A percentile compares a stretch with the other conserved stretches of the same genome.
Conservation (phyloP, 169 alveolate species). For the Eimeria tenella region DNA sequence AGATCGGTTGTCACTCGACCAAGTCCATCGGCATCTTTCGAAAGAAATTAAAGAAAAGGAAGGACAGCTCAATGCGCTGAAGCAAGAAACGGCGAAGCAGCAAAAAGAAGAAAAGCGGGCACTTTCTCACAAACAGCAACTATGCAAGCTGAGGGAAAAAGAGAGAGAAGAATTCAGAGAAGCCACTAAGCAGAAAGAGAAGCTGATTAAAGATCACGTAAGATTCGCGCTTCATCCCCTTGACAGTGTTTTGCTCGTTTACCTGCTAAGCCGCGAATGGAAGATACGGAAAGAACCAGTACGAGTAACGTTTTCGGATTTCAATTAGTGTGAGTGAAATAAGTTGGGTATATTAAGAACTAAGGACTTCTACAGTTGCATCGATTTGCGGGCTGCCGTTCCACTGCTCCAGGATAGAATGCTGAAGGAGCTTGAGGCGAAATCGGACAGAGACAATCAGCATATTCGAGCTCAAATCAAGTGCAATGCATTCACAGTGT, state of each 20-base stretch:
- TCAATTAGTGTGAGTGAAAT: too few species aligned
- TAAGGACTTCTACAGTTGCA: background rate
- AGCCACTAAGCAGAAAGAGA: background rate
- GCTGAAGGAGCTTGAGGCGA: slow-evolving; percentile 54
- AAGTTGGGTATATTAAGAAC: too few species aligned
- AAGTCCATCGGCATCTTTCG: slow-evolving; percentile 15
- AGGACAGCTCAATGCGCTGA: background rate
- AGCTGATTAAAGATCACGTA: slow-evolving; percentile 45
- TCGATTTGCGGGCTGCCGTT: background rate
- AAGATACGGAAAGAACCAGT: too few species aligned
- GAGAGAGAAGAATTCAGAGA: slow-evolving; percentile 61
- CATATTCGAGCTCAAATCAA: slow-evolving; percentile 30
- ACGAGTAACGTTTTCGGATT: too few species aligned
- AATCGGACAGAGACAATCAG: slow-evolving; percentile 39
- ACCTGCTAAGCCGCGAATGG: too few species aligned
- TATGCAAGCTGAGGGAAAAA: background rate
- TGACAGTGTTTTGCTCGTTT: too few species aligned
- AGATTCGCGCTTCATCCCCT: background rate
- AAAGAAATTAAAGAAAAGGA: slow-evolving; percentile 1
- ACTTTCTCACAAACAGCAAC: background rate
- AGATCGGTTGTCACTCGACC: slow-evolving; percentile 43
- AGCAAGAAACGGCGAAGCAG: background rate
- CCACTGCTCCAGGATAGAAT: slow-evolving; percentile 18
- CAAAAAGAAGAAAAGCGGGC: slow-evolving; percentile 34
- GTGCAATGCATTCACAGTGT: slow-evolving; percentile 18